phyloP scores from a whole-genome alignment of 208 protist genomes.

The Kentomonas sorsogonicus region DNA sequence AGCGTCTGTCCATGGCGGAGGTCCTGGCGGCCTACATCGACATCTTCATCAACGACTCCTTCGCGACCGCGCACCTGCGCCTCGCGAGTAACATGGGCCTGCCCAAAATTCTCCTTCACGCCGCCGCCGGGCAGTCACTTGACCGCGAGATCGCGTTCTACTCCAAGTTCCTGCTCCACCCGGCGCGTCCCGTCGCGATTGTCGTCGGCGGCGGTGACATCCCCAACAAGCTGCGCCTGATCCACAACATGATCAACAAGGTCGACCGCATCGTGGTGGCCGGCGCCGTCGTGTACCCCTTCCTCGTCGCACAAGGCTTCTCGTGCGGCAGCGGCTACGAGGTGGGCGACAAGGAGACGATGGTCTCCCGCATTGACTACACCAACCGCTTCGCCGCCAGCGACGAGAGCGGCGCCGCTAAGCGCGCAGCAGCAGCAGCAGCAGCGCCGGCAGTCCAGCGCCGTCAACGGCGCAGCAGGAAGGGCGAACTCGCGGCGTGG shows the following conservation, averaged over 20 bases:
- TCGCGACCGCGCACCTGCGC: constrained; percentile 45
- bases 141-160: constrained; percentile 72
- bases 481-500: too few relatives aligned
- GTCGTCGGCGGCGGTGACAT: constrained; percentile 53
- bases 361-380: constrained; percentile 11
- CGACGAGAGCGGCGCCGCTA: too few relatives aligned
- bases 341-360: constrained; percentile 19
- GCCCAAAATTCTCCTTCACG: constrained; percentile 60
- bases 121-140: constrained; percentile 68
- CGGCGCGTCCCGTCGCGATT: constrained; percentile 46
- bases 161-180: constrained; percentile 64
- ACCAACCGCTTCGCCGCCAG: too few relatives aligned
- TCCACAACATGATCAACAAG: constrained; percentile 54
- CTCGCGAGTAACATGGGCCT: constrained; percentile 64
- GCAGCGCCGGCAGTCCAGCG: too few relatives aligned
- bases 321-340: constrained; percentile 26
- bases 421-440: too few relatives aligned
- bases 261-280: constrained; percentile 72
- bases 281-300: constrained; percentile 54
- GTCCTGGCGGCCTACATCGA: constrained; percentile 53
- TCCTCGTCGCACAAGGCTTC: constrained; percentile 54
- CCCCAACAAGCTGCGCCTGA: constrained; percentile 49
- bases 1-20: constrained; percentile 56
- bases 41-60: constrained; percentile 80
- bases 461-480: constrained; percentile 1